Base-by-base conservation (phyloP, 108 stramenopile species). In the Pseudonitzschia pungens region DNA sequence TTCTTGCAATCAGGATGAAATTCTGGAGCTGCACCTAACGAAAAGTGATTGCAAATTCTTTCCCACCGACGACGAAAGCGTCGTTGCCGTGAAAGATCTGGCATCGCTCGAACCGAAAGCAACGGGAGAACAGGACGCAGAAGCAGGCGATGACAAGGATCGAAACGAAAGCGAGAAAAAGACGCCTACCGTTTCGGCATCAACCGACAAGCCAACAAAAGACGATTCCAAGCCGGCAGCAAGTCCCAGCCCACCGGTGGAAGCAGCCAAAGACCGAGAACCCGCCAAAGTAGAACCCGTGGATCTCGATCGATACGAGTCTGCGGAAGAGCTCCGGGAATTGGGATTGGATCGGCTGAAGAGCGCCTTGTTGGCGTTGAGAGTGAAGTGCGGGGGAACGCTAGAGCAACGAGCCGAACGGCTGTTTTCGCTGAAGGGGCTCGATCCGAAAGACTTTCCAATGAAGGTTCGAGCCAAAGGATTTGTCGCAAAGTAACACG, bases 311-410 rank as follows among this genome's bases (percentile, higher is more conserved):
- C 51, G 69, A 1, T 91, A 74, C 66, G 14, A 71, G 33, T 86
- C 92, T 18, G 73, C 77, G 0, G 64, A 82, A 22, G 86, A 89
- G 53, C 71, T 92, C 22, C 73, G 87, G 52, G 73, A 58, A 43
- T 73, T 99, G 68, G 97, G 96, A 41, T 67, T 96, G 70, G 95
- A 96, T 55, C 82, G 92, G 12, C 73, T 99, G 65, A 97, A 95
- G 83, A 77, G 75, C 28, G 95, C 91, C 6, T 76, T 98, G 44
- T 72, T 88, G 65, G 91, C 88, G 8, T 72, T 96, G 51, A 92
- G 90, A 36, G 77, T 95, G 21, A 99, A 99, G 75, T 98, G 97
- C 69, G 98, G 92, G 78, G 93, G 93, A 4, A 83, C 89, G 18
- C 60, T 86, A 31, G 56, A 89, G 57, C 87, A 98, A 73, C 83